A percentile compares a stretch with the other conserved stretches of the same genome.
Evolutionary conservation across 164 flowering plant species (phyloP).

Genomic region (Kalanchoe fedtschenkoi): DNA sequence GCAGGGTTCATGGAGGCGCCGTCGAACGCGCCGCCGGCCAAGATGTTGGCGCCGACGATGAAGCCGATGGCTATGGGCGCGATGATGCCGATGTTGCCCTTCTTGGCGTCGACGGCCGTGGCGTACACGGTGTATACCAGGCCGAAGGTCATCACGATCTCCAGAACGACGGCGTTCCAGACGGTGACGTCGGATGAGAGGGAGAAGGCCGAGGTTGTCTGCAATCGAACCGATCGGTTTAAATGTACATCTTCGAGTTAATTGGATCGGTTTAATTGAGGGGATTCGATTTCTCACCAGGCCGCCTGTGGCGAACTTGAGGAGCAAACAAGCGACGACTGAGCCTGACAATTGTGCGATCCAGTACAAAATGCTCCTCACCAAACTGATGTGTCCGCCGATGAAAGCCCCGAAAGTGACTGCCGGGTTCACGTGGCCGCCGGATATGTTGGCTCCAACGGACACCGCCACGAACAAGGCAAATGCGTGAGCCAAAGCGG

Average conservation of each 20-base stretch:
- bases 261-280: background rate
- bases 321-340: too few species aligned
- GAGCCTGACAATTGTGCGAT: constrained; percentile 30
- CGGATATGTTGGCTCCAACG: constrained; percentile 32
- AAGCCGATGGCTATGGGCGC: constrained; percentile 25
- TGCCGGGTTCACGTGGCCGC: constrained; percentile 28
- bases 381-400: constrained; percentile 31
- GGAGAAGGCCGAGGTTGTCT: constrained; percentile 14
- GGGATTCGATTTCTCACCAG: constrained; percentile 19
- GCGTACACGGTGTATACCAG: too few species aligned
- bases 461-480: constrained; percentile 37
- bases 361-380: constrained; percentile 31
- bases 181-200: constrained; percentile 12
- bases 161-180: constrained; percentile 16
- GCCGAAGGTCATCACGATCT: constrained; percentile 25
- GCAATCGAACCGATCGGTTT: background rate
- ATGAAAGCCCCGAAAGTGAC: too few species aligned
- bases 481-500: constrained; percentile 13
- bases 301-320: constrained; percentile 16
- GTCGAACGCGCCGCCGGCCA: constrained; percentile 24
- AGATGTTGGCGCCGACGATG: constrained; percentile 24
- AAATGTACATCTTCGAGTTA: background rate
- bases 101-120: constrained; percentile 19
- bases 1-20: constrained; percentile 28
- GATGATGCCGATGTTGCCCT: constrained; percentile 21